phyloP scores from a whole-genome alignment of 371 early-diverging fungal genomes.

The Zopfochytrium polystomum region DNA sequence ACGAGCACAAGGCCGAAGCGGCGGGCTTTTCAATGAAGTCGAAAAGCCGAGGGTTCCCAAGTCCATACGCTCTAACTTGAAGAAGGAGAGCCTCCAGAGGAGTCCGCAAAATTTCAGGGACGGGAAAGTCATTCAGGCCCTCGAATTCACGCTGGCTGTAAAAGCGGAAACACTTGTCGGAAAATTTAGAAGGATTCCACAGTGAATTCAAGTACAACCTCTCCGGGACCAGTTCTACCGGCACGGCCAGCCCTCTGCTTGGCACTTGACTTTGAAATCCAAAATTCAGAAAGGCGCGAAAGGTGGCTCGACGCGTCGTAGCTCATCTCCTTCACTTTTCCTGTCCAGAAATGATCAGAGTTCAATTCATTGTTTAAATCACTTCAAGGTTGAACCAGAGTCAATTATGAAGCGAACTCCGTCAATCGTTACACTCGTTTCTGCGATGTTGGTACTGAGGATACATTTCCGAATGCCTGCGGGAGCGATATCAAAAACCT shows the following conservation, averaged over 20 bases:
- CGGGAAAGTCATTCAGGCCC: constrained; percentile 76
- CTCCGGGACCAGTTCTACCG: constrained; percentile 72
- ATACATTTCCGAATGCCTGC: constrained; percentile 68
- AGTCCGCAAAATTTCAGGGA: constrained; percentile 88
- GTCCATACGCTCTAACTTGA: constrained; percentile 79
- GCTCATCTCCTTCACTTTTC: constrained; percentile 70
- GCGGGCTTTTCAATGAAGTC: constrained; percentile 71
- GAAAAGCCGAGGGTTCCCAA: constrained; percentile 81
- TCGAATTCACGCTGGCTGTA: constrained; percentile 88
- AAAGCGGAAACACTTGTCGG: constrained; percentile 89
- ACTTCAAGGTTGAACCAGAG: constrained; percentile 45
- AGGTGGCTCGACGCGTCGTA: constrained; percentile 42
- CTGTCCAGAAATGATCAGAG: constrained; percentile 38
- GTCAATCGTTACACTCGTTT: constrained; percentile 73
- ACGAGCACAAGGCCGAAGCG: constrained; percentile 17
- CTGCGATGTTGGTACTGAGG: constrained; percentile 82
- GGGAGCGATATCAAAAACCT: constrained; percentile 48
- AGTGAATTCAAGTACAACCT: too few species aligned
- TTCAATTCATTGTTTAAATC: background rate
- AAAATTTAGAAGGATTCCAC: too few species aligned
- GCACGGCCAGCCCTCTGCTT: constrained; percentile 97
- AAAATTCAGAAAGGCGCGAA: constrained; percentile 43
- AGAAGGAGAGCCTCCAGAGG: constrained; percentile 85
- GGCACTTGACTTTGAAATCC: constrained; percentile 88
- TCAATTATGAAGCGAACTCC: constrained; percentile 73